These are phyloP conservation scores for Desmodesmus armatus DNA, from an alignment of 139 green algal species.

Conservation along the genomic window DNA sequence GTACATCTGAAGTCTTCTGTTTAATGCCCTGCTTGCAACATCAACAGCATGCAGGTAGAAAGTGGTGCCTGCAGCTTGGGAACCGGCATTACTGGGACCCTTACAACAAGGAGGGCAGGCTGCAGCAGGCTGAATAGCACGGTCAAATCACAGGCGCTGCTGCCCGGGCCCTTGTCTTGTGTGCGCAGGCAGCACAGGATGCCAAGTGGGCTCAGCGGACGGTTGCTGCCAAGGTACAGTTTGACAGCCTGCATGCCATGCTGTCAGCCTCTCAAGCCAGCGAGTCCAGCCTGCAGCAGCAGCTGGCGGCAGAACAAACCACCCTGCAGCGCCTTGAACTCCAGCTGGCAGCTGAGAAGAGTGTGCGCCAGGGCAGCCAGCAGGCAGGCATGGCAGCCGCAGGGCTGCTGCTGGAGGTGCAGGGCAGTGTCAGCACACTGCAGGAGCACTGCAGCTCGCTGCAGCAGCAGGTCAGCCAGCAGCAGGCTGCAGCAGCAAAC, in stretches of 20 bases:
- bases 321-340: too few species aligned
- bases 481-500: neutral
- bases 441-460: neutral
- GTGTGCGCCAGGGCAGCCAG: too few species aligned
- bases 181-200: neutral
- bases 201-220: neutral
- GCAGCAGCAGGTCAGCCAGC: neutral
- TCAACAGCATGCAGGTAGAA: too few species aligned
- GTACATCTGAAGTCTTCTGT: too few species aligned
- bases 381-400: neutral
- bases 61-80: too few species aligned
- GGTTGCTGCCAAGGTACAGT: neutral
- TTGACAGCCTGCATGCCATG: too few species aligned
- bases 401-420: too few species aligned
- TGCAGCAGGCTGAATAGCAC: neutral
- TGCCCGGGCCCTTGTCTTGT: neutral
- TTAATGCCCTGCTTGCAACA: too few species aligned
- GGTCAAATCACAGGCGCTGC: neutral
- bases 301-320: neutral
- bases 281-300: slow-evolving; percentile 24
- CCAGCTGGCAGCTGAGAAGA: too few species aligned
- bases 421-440: neutral
- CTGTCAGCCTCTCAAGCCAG: neutral
- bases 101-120: neutral
- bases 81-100: neutral